A percentile compares a stretch with the other conserved stretches of the same genome.
Evolutionary conservation across 148 eudicot species (phyloP).

Genomic region (Agrostemma githago): DNA sequence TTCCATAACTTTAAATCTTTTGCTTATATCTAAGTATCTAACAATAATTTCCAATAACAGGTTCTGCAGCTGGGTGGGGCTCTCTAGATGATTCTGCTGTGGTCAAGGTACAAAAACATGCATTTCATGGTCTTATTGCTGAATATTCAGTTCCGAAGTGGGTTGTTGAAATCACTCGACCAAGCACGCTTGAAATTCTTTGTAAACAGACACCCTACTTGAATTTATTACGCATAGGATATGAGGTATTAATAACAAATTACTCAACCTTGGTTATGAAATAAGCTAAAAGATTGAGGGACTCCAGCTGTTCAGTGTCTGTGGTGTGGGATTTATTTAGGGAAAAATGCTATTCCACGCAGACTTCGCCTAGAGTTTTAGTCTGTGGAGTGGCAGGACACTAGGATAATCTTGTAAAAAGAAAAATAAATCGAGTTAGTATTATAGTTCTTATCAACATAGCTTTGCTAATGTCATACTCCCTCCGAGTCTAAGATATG

Average conservation of each 20-base stretch:
- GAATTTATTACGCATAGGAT: no score
- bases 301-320: no score
- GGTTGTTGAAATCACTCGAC: background rate
- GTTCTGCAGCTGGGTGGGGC: constrained; percentile 99
- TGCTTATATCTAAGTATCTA: constrained; percentile 18
- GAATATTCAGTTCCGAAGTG: background rate
- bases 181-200: background rate
- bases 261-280: no score
- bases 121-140: constrained; percentile 5
- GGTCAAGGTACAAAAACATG: constrained; percentile 59
- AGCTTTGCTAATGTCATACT: background rate
- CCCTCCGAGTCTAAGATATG: no score
- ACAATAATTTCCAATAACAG: constrained; percentile 33
- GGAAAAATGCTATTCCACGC: background rate
- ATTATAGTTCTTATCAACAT: background rate
- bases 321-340: no score
- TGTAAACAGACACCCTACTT: no score
- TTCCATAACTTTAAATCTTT: background rate
- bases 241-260: no score
- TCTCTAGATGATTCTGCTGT: constrained; percentile 87
- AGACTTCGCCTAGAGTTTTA: background rate
- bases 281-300: no score
- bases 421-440: background rate
- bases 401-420: background rate
- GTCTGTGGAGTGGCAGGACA: background rate